These are phyloP conservation scores for Fonsecaea nubica DNA, from an alignment of 2,329 filamentous ascomycete genomes.

Conservation along the genomic window DNA sequence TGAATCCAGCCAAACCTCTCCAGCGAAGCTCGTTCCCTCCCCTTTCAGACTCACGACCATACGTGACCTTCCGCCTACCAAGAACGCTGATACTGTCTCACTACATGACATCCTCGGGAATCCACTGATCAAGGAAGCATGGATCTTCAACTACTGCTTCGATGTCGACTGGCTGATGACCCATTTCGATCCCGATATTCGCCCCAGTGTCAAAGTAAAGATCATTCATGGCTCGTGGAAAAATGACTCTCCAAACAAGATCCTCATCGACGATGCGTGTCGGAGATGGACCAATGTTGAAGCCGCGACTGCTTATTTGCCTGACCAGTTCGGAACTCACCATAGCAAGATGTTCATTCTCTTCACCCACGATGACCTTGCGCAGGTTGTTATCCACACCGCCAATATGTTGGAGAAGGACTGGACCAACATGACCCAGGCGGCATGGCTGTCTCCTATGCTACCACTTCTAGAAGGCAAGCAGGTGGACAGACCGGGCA, in stretches of 20 bases:
- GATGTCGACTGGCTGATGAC: constrained; percentile 66
- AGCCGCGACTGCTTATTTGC: constrained; percentile 76
- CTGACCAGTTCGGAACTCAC: constrained; percentile 85
- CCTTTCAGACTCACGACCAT: constrained; percentile 76
- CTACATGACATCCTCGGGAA: constrained; percentile 74
- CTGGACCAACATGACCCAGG: constrained; percentile 88
- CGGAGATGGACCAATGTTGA: constrained; percentile 69
- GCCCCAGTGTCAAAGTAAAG: constrained; percentile 60
- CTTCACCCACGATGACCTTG: constrained; percentile 75
- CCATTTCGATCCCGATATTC: constrained; percentile 65
- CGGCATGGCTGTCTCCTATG: constrained; percentile 76
- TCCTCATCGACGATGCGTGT: constrained; percentile 65
- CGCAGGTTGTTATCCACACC: constrained; percentile 83
- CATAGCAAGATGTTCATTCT: constrained; percentile 88
- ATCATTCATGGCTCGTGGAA: constrained; percentile 72
- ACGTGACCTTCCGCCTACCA: constrained; percentile 62
- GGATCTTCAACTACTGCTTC: constrained; percentile 64
- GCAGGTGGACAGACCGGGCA: constrained; percentile 25
- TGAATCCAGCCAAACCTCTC: background rate
- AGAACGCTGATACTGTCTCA: constrained; percentile 71
- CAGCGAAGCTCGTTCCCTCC: constrained; percentile 55
- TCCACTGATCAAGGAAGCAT: constrained; percentile 70
- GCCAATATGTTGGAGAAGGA: constrained; percentile 90
- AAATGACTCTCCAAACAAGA: constrained; percentile 66
- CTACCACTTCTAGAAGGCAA: constrained; percentile 59